Conservation (phyloP, 1,284 basidiomycete genomes). For the Marasmius oreades region DNA sequence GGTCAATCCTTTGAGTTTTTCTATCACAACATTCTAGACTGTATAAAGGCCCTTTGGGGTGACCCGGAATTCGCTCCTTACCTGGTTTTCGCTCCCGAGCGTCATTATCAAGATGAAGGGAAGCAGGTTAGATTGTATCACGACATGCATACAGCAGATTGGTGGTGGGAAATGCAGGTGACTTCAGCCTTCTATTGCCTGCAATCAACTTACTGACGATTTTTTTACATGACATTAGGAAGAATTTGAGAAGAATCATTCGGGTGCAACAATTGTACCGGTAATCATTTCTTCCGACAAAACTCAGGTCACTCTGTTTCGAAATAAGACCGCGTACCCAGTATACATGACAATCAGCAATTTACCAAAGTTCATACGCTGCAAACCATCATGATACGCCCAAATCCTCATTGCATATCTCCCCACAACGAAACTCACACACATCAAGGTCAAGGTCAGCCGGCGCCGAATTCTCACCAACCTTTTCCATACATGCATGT, state of each 20-base stretch:
- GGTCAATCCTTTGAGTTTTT: conserved; percentile 26
- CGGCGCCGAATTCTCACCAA: no score
- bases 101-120: conserved; percentile 16
- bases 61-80: conserved; percentile 21
- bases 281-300: background rate
- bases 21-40: conserved; percentile 23
- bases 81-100: conserved; percentile 17
- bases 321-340: no score
- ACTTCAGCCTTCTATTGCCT: background rate
- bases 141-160: conserved; percentile 25
- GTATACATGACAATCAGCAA: no score
- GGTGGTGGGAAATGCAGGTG: conserved; percentile 26
- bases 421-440: no score
- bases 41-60: conserved; percentile 24
- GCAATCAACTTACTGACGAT: background rate
- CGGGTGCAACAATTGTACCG: background rate
- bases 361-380: no score
- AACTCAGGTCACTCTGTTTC: no score
- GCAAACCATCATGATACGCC: no score
- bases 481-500: no score
- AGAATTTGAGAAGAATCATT: background rate
- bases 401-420: no score
- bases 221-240: background rate
- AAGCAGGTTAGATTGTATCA: conserved; percentile 14
- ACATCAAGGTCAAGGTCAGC: no score